phyloP scores from a whole-genome alignment of 2,329 filamentous ascomycete genomes.

The Albifimbria verrucaria region DNA sequence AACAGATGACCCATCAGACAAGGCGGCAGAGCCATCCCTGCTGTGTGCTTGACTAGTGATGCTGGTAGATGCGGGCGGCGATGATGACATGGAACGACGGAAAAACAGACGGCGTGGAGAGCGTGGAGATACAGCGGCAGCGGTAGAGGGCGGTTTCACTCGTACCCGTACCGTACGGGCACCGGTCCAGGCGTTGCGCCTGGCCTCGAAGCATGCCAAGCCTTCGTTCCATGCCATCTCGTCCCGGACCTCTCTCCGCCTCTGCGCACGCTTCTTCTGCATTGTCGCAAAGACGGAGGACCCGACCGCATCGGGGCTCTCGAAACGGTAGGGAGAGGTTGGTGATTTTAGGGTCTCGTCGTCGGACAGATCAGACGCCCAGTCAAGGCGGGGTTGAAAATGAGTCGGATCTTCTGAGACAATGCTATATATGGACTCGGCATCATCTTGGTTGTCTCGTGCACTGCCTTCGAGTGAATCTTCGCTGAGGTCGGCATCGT shows the following conservation, averaged over 20 bases:
- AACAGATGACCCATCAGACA: conserved; percentile 41
- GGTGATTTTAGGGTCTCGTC: conserved; percentile 31
- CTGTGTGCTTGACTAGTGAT: conserved; percentile 17
- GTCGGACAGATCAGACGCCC: conserved; percentile 56
- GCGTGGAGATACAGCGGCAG: conserved; percentile 39
- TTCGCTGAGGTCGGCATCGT: conserved; percentile 37
- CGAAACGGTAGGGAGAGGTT: conserved; percentile 47
- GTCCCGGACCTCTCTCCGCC: conserved; percentile 55
- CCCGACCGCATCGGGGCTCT: conserved; percentile 46
- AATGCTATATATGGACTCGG: conserved; percentile 53
- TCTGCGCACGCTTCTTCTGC: conserved; percentile 50
- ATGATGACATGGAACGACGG: conserved; percentile 41
- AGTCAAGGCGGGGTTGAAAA: conserved; percentile 50
- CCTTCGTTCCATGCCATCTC: conserved; percentile 79
- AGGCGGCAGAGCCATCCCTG: conserved; percentile 31
- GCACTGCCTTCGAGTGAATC: conserved; percentile 24
- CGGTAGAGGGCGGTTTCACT: conserved; percentile 38
- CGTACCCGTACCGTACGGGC: conserved; percentile 60
- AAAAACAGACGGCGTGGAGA: conserved; percentile 50
- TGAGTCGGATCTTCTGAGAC: conserved; percentile 52
- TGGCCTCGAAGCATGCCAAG: conserved; percentile 71
- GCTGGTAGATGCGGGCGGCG: conserved; percentile 28
- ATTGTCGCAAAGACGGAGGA: conserved; percentile 36
- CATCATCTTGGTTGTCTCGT: conserved; percentile 39
- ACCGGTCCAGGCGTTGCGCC: conserved; percentile 82